Evolutionary conservation across 352 stramenopile genomes (phyloP).

Genomic region (Phytophthora chlamydospora): DNA sequence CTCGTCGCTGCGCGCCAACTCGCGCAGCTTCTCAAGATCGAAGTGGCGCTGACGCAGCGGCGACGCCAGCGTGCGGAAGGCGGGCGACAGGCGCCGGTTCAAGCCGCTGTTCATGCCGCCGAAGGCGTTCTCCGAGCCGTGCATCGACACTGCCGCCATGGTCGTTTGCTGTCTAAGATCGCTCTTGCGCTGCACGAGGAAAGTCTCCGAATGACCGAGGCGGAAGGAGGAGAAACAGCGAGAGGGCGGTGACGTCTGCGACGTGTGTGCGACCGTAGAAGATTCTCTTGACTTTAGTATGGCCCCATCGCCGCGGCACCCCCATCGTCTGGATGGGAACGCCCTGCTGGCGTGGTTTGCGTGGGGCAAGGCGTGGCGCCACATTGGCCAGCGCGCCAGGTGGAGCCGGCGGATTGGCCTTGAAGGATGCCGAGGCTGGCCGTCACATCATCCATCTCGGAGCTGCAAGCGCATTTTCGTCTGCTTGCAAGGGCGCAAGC

Average conservation of each 20-base stretch:
- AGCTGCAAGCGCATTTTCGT: constrained; percentile 3
- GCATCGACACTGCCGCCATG: constrained; percentile 74
- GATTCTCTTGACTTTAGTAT: constrained; percentile 34
- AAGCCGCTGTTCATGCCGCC: constrained; percentile 46
- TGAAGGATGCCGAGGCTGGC: not conserved
- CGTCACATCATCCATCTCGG: not conserved
- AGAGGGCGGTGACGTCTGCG: constrained; percentile 24
- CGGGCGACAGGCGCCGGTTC: constrained; percentile 55
- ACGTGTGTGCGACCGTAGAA: constrained; percentile 35
- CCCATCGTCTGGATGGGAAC: constrained; percentile 23
- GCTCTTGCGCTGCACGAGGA: constrained; percentile 19
- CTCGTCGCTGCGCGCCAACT: constrained; percentile 77
- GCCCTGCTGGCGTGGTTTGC: constrained; percentile 1
- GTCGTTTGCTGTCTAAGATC: constrained; percentile 7
- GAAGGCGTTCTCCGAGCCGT: constrained; percentile 48
- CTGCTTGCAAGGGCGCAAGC: constrained; percentile 11
- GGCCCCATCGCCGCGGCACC: constrained; percentile 16
- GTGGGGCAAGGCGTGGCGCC: constrained; percentile 2
- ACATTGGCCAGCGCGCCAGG: constrained; percentile 22
- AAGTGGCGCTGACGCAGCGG: constrained; percentile 54
- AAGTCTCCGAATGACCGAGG: constrained; percentile 39
- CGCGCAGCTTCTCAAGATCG: constrained; percentile 69
- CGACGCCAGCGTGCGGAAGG: constrained; percentile 55
- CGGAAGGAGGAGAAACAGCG: constrained; percentile 6
- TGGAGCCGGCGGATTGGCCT: constrained; percentile 21